Evolutionary conservation across 2,329 filamentous ascomycete species (phyloP).

Genomic region (Claviceps arundinis): DNA sequence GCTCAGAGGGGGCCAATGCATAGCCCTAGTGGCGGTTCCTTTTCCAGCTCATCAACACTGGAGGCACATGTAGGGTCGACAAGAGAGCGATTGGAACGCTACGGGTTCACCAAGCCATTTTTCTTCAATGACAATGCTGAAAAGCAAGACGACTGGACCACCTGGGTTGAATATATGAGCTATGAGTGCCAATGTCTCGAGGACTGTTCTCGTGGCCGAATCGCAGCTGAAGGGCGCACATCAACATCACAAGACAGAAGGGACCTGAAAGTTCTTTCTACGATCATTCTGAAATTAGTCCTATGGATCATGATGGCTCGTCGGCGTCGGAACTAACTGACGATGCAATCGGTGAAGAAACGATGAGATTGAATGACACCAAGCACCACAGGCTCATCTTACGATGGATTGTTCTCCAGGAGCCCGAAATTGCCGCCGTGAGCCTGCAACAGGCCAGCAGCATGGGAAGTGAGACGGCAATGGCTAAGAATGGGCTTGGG

Average conservation of each 20-base stretch:
- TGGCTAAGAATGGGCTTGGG: not conserved
- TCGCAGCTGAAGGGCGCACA: not conserved
- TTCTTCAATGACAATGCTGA: not conserved
- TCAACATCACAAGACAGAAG: not conserved
- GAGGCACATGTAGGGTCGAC: not conserved
- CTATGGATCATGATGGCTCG: not conserved
- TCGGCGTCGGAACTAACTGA: not conserved
- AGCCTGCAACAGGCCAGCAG: not conserved
- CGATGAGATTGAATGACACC: not conserved
- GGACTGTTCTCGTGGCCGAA: not conserved
- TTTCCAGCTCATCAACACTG: not conserved
- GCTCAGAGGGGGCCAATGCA: not conserved
- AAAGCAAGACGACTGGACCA: constrained; percentile 4
- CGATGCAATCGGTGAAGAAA: not conserved
- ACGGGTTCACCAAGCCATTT: constrained; percentile 3
- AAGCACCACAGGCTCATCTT: constrained; percentile 2
- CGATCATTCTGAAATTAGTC: not conserved
- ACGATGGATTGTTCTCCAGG: constrained; percentile 2
- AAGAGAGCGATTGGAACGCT: not conserved
- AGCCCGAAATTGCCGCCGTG: constrained; percentile 3
- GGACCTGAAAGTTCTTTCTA: not conserved
- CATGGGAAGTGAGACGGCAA: not conserved
- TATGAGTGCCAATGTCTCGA: constrained; percentile 5
- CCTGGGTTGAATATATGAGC: constrained; percentile 5
- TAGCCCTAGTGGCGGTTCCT: not conserved